A percentile compares a stretch with the other conserved stretches of the same genome.
Evolutionary conservation across 1,284 basidiomycete genomes (phyloP).

Genomic region (Trametes pubescens): DNA sequence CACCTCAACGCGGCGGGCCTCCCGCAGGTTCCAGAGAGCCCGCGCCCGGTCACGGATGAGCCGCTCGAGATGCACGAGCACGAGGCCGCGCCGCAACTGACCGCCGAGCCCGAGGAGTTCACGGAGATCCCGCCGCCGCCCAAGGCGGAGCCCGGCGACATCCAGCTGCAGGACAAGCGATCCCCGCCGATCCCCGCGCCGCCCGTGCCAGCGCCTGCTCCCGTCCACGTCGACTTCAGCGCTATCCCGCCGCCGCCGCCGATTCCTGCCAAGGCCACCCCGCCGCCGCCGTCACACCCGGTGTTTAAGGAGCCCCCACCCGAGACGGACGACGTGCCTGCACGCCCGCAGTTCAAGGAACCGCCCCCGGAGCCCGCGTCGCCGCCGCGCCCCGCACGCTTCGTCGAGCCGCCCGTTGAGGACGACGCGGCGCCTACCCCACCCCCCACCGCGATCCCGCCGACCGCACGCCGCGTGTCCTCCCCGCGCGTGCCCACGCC

Average conservation of each 20-base stretch:
- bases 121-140: constrained; percentile 33
- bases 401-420: constrained; percentile 42
- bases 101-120: constrained; percentile 29
- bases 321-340: constrained; percentile 48
- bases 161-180: constrained; percentile 25
- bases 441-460: constrained; percentile 52
- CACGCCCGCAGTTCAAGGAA: constrained; percentile 62
- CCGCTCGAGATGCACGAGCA: constrained; percentile 16
- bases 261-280: constrained; percentile 28
- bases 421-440: constrained; percentile 41
- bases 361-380: constrained; percentile 47
- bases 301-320: constrained; percentile 51
- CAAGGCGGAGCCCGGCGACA: constrained; percentile 30
- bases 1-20: constrained; percentile 2
- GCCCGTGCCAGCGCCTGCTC: constrained; percentile 16
- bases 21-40: constrained; percentile 26
- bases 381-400: constrained; percentile 38
- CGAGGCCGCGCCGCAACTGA: constrained; percentile 14
- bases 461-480: constrained; percentile 42
- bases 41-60: constrained; percentile 21
- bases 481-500: constrained; percentile 44
- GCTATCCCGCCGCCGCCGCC: constrained; percentile 48
- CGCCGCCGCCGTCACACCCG: constrained; percentile 30
- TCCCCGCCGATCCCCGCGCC: constrained; percentile 22
- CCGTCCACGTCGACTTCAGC: constrained; percentile 33